Evolutionary conservation across 225 moss, liverwort and hornwort species (phyloP).

Genomic region (Rhytidiadelphus loreus): DNA sequence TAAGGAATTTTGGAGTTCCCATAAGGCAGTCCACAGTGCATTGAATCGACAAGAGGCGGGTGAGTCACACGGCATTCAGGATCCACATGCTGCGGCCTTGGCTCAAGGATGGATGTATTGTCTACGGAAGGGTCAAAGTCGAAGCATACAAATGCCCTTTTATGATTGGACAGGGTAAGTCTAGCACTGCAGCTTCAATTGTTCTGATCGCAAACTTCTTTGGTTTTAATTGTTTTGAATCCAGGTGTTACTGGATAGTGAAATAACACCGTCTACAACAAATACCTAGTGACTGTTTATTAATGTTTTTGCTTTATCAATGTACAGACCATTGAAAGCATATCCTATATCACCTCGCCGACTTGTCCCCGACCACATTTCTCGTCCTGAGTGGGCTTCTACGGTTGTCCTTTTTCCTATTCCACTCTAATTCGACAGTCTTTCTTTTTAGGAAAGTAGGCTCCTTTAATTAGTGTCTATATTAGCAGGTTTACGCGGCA

Average conservation of each 20-base stretch:
- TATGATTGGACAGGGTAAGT: conserved; percentile 80
- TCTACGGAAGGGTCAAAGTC: conserved; percentile 75
- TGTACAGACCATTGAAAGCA: conserved; percentile 64
- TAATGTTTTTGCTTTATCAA: not conserved
- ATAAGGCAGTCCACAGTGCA: conserved; percentile 55
- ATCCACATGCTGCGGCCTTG: conserved; percentile 51
- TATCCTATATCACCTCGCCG: conserved; percentile 90
- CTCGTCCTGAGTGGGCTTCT: conserved; percentile 92
- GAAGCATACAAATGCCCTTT: conserved; percentile 36
- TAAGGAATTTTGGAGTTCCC: conserved; percentile 72
- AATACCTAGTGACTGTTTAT: not conserved
- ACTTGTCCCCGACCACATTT: conserved; percentile 69
- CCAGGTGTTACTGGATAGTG: not conserved
- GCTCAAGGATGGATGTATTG: conserved; percentile 87
- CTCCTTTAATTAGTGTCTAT: not conserved
- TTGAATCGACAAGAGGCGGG: conserved; percentile 1
- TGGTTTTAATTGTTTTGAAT: not conserved
- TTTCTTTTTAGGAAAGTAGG: not conserved
- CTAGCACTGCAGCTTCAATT: not conserved
- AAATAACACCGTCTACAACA: not conserved
- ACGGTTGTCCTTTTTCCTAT: conserved; percentile 25
- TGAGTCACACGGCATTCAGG: conserved; percentile 19
- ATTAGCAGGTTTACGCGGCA: not conserved
- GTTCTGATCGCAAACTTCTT: not conserved
- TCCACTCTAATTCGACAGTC: not conserved